Conservation (phyloP, 495 filamentous ascomycete genomes). For the Alectoria sarmentosa region DNA sequence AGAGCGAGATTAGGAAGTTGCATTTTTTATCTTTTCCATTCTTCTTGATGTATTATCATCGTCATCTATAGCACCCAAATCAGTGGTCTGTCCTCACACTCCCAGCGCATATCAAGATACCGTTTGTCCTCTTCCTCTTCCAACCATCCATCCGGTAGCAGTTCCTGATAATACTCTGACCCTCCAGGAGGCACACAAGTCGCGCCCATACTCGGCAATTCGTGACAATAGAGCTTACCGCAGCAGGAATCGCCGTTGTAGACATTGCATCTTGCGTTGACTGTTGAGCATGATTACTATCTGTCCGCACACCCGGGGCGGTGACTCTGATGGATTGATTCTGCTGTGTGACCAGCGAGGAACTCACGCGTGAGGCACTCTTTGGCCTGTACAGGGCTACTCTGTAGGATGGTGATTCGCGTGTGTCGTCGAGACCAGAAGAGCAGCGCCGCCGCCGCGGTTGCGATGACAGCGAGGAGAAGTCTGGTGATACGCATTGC, state of each 20-base stretch:
- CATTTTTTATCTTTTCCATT: not conserved
- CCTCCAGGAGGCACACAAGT: not conserved
- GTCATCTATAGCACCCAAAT: not conserved
- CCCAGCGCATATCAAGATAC: not conserved
- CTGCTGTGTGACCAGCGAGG: not conserved
- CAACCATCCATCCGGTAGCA: not conserved
- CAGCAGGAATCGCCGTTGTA: conserved; percentile 10
- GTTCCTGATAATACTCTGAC: not conserved
- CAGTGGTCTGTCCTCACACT: not conserved
- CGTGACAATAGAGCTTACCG: conserved; percentile 1
- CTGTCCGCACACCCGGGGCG: not conserved
- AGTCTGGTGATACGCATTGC: not conserved
- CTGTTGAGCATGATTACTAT: not conserved
- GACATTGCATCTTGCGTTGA: conserved; percentile 8
- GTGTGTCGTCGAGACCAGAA: not conserved
- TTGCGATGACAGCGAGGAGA: not conserved
- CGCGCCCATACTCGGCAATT: conserved; percentile 1
- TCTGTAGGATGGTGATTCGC: not conserved
- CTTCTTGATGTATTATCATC: too few relatives aligned
- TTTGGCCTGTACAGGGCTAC: not conserved
- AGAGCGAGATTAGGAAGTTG: not conserved
- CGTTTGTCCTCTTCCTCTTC: not conserved
- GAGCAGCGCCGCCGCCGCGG: not conserved
- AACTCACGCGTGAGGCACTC: not conserved
- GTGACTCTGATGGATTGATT: not conserved